Conservation (phyloP, 257 asterid genomes). For the Mitragyna speciosa region DNA sequence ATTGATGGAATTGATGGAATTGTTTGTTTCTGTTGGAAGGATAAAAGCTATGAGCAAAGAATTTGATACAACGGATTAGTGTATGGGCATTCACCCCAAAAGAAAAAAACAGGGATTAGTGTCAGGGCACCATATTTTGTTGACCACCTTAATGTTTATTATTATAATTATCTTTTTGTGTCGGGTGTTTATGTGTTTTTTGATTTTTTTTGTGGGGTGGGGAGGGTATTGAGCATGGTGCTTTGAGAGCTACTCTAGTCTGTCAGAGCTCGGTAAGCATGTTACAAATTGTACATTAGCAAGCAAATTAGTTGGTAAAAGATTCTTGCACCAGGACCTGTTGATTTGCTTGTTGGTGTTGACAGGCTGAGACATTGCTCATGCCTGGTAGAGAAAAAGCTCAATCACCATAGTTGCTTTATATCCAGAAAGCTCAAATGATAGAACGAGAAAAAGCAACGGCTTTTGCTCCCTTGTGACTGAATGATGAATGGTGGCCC, state of each 20-base stretch:
- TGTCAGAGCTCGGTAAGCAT: not conserved
- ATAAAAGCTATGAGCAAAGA: not conserved
- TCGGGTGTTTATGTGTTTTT: too few relatives aligned
- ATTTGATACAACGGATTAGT: not conserved
- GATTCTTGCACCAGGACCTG: slow-evolving; percentile 10
- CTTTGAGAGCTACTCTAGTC: not conserved
- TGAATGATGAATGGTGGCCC: slow-evolving; percentile 36
- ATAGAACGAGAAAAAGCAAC: slow-evolving; percentile 9
- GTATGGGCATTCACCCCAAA: not conserved
- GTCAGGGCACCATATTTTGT: not conserved
- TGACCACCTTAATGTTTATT: not conserved
- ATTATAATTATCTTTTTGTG: too few relatives aligned
- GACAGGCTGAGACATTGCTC: slow-evolving; percentile 31
- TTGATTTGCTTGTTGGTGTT: slow-evolving; percentile 15
- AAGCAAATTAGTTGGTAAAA: slow-evolving; percentile 13
- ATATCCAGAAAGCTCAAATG: slow-evolving; percentile 27
- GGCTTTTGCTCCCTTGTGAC: slow-evolving; percentile 33
- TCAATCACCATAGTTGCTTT: slow-evolving; percentile 32
- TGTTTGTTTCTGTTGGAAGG: too few relatives aligned
- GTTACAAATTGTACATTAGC: not conserved
- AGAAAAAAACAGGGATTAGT: too few relatives aligned
- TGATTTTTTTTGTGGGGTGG: too few relatives aligned
- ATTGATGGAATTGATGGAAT: not conserved
- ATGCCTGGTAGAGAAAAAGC: slow-evolving; percentile 28
- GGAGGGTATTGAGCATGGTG: not conserved